Evolutionary conservation across 768 basidiomycete genomes (phyloP).

Genomic region (Amanita jacksonii): DNA sequence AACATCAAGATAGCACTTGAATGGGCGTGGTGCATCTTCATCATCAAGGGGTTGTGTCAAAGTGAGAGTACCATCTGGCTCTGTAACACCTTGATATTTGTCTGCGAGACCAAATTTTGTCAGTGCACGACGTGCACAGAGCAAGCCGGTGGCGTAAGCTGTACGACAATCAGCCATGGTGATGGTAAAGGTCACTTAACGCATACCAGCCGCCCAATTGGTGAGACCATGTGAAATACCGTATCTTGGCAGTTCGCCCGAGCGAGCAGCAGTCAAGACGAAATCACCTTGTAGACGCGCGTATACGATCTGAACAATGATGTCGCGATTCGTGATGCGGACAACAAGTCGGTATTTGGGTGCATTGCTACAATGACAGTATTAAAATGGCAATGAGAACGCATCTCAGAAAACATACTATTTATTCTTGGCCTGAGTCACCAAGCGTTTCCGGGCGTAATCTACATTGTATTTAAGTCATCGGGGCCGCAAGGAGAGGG

Average conservation of each 20-base stretch:
- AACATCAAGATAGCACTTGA: slow-evolving; percentile 98
- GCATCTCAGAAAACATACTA: slow-evolving; percentile 44
- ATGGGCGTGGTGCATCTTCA: slow-evolving; percentile 94
- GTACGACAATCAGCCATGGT: slow-evolving; percentile 5
- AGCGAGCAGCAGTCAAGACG: slow-evolving; percentile 79
- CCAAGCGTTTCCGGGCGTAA: slow-evolving; percentile 95
- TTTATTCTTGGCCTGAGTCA: slow-evolving; percentile 99
- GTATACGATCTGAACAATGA: slow-evolving; percentile 93
- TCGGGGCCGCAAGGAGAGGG: background rate
- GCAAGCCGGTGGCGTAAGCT: slow-evolving; percentile 97
- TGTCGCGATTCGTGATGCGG: slow-evolving; percentile 95
- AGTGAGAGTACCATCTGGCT: slow-evolving; percentile 80
- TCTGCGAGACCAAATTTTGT: slow-evolving; percentile 94
- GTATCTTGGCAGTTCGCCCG: slow-evolving; percentile 87
- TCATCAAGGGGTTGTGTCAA: slow-evolving; percentile 82
- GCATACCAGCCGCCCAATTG: slow-evolving; percentile 92
- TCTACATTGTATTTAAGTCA: slow-evolving; percentile 36
- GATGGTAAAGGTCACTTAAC: background rate
- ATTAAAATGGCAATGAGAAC: background rate
- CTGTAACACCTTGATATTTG: slow-evolving; percentile 91
- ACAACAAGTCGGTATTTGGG: slow-evolving; percentile 99
- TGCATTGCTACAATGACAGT: slow-evolving; percentile 56
- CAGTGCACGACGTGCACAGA: slow-evolving; percentile 89
- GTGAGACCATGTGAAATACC: slow-evolving; percentile 98
- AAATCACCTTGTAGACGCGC: slow-evolving; percentile 98